A percentile compares a stretch with the other conserved stretches of the same genome.
These are phyloP conservation scores for Ensete ventricosum DNA, from an alignment of 176 grass and related monocot genomes.

Conservation along the genomic window DNA sequence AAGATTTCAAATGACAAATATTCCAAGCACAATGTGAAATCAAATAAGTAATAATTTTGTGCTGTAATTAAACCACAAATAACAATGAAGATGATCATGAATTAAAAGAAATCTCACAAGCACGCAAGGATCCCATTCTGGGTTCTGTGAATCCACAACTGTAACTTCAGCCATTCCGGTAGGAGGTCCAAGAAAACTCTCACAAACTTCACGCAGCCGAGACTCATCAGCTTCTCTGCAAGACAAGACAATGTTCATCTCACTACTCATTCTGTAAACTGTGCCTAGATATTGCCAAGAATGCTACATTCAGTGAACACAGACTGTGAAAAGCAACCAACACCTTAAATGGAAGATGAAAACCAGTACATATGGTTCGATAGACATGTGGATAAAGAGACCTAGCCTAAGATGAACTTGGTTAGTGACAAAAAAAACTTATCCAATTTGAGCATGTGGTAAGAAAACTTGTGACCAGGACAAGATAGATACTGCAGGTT, in stretches of 20 bases:
- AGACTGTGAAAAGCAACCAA: too few relatives aligned
- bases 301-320: neutral
- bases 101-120: slow-evolving; percentile 55
- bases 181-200: slow-evolving; percentile 82
- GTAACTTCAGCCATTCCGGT: slow-evolving; percentile 37
- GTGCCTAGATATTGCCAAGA: neutral
- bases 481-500: neutral
- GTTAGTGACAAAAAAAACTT: too few relatives aligned
- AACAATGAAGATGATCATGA: neutral
- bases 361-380: too few relatives aligned
- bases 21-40: too few relatives aligned
- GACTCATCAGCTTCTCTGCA: slow-evolving; percentile 89
- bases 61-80: too few relatives aligned
- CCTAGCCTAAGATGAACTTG: too few relatives aligned
- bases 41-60: too few relatives aligned
- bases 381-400: too few relatives aligned
- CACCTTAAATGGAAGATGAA: too few relatives aligned
- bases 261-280: neutral
- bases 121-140: slow-evolving; percentile 61
- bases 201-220: slow-evolving; percentile 72
- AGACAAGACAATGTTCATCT: slow-evolving; percentile 11
- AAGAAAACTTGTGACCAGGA: too few relatives aligned
- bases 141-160: slow-evolving; percentile 33
- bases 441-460: too few relatives aligned
- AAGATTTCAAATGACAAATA: too few relatives aligned